These are phyloP conservation scores for Debaryomyces maramus DNA, from an alignment of 805 yeast genomes.

Conservation along the genomic window DNA sequence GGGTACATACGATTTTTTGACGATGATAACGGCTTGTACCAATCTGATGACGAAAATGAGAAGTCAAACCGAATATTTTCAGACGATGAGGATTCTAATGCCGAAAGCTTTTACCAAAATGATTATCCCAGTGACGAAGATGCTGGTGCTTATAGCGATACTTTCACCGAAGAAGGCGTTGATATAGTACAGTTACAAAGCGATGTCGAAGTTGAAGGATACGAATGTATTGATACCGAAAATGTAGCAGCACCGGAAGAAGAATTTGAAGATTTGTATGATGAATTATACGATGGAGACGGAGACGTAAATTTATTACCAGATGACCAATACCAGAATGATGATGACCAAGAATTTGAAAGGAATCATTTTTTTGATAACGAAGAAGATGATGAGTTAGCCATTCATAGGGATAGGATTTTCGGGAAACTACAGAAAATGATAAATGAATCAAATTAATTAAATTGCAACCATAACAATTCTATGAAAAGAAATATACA, in stretches of 20 bases:
- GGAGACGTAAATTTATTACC: conserved; percentile 5
- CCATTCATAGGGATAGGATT: conserved; percentile 62
- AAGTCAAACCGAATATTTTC: conserved; percentile 32
- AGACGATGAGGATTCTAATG: conserved; percentile 84
- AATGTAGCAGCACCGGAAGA: not conserved
- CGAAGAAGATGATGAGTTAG: conserved; percentile 60
- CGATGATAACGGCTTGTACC: conserved; percentile 45
- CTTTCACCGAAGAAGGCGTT: conserved; percentile 1
- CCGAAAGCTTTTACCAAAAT: conserved; percentile 87
- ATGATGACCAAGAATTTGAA: conserved; percentile 19
- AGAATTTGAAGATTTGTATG: conserved; percentile 4
- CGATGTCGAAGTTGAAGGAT: conserved; percentile 1
- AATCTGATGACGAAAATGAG: conserved; percentile 40
- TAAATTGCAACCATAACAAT: conserved; percentile 2
- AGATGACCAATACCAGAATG: conserved; percentile 4
- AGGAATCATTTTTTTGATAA: conserved; percentile 56
- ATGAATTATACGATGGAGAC: conserved; percentile 2
- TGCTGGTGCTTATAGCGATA: conserved; percentile 35
- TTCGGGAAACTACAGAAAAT: conserved; percentile 56
- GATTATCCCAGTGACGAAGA: conserved; percentile 96
- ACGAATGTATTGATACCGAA: not conserved
- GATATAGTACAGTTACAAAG: not conserved
- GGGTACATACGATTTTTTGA: conserved; percentile 59
- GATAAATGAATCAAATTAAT: conserved; percentile 42
- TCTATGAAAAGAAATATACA: conserved; percentile 37